Percentiles rank a stretch among this genome's conserved stretches.
Conservation (phyloP, 805 yeast genomes). For the Kuraishia floccosa region DNA sequence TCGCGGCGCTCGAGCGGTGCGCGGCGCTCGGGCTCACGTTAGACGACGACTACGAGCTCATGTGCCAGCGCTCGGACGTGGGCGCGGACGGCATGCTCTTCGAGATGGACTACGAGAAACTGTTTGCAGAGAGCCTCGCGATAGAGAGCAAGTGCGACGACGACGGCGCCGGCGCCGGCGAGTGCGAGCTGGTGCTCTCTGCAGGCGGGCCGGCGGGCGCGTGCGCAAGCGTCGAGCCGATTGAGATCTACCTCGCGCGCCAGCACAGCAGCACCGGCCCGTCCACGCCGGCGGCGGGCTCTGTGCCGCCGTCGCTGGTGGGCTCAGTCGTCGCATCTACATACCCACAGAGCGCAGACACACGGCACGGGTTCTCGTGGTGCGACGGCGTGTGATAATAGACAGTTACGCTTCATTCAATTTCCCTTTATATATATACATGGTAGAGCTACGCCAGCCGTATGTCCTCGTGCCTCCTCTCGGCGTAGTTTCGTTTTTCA, state of each 20-base stretch:
- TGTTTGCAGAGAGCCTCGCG: too few relatives aligned
- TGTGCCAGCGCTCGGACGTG: too few relatives aligned
- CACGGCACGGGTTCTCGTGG: background rate
- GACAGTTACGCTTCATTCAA: background rate
- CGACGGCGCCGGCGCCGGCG: background rate
- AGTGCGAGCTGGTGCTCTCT: background rate
- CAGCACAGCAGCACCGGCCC: background rate
- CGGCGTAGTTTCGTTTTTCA: slow-evolving; percentile 22
- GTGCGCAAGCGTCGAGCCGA: too few relatives aligned
- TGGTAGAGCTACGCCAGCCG: too few relatives aligned
- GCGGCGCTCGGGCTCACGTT: slow-evolving; percentile 29
- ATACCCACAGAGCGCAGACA: too few relatives aligned
- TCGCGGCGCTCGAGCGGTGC: slow-evolving; percentile 16
- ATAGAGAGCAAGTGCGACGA: background rate
- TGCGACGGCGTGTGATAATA: background rate
- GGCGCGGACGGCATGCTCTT: too few relatives aligned
- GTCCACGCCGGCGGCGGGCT: too few relatives aligned
- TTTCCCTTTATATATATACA: too few relatives aligned
- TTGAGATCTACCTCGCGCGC: background rate
- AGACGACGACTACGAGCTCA: slow-evolving; percentile 27
- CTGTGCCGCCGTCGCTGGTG: slow-evolving; percentile 6
- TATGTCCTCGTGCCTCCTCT: too few relatives aligned
- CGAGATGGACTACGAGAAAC: too few relatives aligned
- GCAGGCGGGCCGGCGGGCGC: background rate
- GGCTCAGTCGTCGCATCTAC: slow-evolving; percentile 4